A percentile compares a stretch with the other conserved stretches of the same genome.
phyloP scores from a whole-genome alignment of 768 basidiomycete species.

The Lyophyllum decastes region DNA sequence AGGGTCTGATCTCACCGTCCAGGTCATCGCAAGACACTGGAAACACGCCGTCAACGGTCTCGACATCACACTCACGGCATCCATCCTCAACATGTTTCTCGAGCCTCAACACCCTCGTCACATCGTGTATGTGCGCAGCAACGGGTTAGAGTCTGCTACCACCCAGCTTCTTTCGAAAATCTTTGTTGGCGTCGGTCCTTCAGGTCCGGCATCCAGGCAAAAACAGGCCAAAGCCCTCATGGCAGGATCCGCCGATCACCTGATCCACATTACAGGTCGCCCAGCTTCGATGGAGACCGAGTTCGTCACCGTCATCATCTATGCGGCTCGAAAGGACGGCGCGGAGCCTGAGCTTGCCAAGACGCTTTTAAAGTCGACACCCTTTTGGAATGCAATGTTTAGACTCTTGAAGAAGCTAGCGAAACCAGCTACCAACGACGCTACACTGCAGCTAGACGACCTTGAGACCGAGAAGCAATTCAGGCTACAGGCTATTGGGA shows the following conservation, averaged over 20 bases:
- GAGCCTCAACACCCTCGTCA: slow-evolving; percentile 5
- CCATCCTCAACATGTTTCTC: slow-evolving; percentile 1
- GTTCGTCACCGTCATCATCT: neutral
- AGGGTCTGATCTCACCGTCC: slow-evolving; percentile 7
- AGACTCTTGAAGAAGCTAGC: slow-evolving; percentile 10
- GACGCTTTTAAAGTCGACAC: neutral
- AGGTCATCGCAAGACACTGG: slow-evolving; percentile 12
- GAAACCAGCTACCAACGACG: neutral
- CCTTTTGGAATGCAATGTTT: slow-evolving; percentile 11
- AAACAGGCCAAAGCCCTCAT: slow-evolving; percentile 9
- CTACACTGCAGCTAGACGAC: neutral
- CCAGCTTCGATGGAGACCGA: neutral
- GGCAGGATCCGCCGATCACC: slow-evolving; percentile 1
- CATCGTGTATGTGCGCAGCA: neutral
- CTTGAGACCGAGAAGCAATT: neutral
- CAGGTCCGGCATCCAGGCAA: neutral
- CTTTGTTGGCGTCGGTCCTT: slow-evolving; percentile 5
- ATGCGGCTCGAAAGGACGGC: neutral
- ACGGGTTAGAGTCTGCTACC: neutral
- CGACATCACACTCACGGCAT: neutral
- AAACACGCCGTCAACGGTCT: neutral
- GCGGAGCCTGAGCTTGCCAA: slow-evolving; percentile 5
- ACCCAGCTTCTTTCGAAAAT: neutral
- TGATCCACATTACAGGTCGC: neutral
- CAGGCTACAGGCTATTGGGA: neutral